A percentile compares a stretch with the other conserved stretches of the same genome.
These are phyloP conservation scores for Neurospora discreta DNA, from an alignment of 495 filamentous ascomycete species.

Conservation along the genomic window DNA sequence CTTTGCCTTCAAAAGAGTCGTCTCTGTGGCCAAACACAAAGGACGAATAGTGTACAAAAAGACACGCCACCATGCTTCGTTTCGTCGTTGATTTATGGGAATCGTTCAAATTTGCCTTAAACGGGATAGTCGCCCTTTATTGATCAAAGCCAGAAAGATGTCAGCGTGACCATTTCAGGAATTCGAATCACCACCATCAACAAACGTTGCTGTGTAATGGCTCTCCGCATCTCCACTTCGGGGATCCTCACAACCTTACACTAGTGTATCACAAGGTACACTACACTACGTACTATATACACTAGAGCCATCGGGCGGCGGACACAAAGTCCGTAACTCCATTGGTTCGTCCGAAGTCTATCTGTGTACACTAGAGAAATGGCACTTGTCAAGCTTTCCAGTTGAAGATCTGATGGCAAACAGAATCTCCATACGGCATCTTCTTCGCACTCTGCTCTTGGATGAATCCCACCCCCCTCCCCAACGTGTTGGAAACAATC, in stretches of 20 bases:
- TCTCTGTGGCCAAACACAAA: not conserved
- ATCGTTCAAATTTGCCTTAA: not conserved
- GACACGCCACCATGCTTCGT: not conserved
- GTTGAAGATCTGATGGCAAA: not conserved
- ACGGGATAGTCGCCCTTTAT: not conserved
- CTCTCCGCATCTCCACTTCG: not conserved
- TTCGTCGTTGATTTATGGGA: not conserved
- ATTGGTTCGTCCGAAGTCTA: not conserved
- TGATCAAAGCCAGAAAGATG: not conserved
- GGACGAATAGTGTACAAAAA: not conserved
- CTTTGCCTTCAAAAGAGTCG: not conserved
- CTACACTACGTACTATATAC: too few relatives aligned
- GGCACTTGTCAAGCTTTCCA: not conserved
- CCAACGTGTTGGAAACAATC: not conserved
- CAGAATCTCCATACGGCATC: not conserved
- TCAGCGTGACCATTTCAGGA: not conserved
- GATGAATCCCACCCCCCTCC: not conserved
- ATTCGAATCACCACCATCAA: not conserved
- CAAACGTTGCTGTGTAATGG: not conserved
- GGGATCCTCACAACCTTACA: not conserved
- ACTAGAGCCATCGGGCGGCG: not conserved
- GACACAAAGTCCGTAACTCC: not conserved
- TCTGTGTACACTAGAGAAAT: not conserved
- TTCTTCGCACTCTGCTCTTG: not conserved
- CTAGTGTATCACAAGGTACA: too few relatives aligned